A percentile compares a stretch with the other conserved stretches of the same genome.
Conservation (phyloP, 2,329 filamentous ascomycete species). For the Dactylonectria estremocensis region DNA sequence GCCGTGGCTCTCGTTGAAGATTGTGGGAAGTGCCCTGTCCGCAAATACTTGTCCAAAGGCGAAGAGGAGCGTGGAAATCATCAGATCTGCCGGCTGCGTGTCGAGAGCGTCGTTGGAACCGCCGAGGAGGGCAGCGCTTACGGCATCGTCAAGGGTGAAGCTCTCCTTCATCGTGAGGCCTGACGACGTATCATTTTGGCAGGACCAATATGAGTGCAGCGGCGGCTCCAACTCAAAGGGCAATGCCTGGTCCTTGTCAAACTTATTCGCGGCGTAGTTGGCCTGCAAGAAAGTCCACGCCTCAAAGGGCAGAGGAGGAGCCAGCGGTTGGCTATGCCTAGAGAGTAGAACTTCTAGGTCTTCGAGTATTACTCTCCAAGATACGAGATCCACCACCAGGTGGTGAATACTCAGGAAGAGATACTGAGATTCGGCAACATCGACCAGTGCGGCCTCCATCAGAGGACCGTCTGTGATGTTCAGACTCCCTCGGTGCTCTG, state of each 20-base stretch:
- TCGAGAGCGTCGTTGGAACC: slow-evolving; percentile 22
- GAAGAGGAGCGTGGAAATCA: slow-evolving; percentile 23
- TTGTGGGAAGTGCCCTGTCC: slow-evolving; percentile 50
- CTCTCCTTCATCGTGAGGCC: not conserved
- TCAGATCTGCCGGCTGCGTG: slow-evolving; percentile 29
- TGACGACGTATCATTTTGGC: not conserved
- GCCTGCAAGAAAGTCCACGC: slow-evolving; percentile 24
- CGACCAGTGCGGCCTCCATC: slow-evolving; percentile 12
- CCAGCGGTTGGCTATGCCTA: no score
- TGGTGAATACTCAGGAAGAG: slow-evolving; percentile 28
- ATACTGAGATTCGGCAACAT: slow-evolving; percentile 17
- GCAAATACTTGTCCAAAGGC: slow-evolving; percentile 47
- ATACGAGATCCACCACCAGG: slow-evolving; percentile 27
- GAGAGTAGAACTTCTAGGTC: slow-evolving; percentile 20
- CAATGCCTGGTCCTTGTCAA: not conserved
- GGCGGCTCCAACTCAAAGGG: slow-evolving; percentile 4
- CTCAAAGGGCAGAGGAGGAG: slow-evolving; percentile 20
- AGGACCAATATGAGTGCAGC: slow-evolving; percentile 24
- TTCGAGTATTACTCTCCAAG: slow-evolving; percentile 27
- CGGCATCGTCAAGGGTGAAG: slow-evolving; percentile 13
- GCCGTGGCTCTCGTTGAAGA: slow-evolving; percentile 60
- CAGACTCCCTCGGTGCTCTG: slow-evolving; percentile 17
- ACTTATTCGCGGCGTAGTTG: slow-evolving; percentile 1
- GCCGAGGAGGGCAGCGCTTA: slow-evolving; percentile 18
- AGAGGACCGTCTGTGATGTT: slow-evolving; percentile 15